Evolutionary conservation across 768 basidiomycete genomes (phyloP).

Genomic region (Termitomyces sp.): DNA sequence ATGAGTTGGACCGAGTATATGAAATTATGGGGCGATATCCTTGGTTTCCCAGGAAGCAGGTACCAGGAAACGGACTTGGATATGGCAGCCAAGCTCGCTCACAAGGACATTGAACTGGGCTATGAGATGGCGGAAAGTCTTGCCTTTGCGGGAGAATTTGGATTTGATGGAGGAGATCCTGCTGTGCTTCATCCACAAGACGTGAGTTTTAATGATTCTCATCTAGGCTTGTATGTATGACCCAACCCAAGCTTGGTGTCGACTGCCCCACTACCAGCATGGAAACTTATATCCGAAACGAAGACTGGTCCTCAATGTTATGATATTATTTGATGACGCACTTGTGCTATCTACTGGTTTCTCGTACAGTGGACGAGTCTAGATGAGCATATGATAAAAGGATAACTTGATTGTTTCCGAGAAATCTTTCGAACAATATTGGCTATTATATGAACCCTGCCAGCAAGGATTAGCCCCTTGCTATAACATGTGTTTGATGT

Average conservation of each 20-base stretch:
- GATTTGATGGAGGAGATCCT: conserved; percentile 3
- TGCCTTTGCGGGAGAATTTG: conserved; percentile 5
- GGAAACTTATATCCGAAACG: conserved; percentile 2
- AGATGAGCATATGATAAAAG: background rate
- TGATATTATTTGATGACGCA: background rate
- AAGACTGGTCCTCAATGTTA: conserved; percentile 3
- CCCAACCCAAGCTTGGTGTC: background rate
- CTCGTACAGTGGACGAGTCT: too few species aligned
- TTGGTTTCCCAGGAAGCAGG: background rate
- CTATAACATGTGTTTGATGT: background rate
- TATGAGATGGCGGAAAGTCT: background rate
- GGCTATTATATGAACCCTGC: background rate
- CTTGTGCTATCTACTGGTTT: background rate
- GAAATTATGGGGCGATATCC: conserved; percentile 3
- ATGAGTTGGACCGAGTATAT: conserved; percentile 5
- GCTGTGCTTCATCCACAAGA: conserved; percentile 3
- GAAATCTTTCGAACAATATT: background rate
- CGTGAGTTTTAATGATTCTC: background rate
- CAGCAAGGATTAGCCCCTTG: background rate
- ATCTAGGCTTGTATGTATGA: background rate
- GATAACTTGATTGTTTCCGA: background rate
- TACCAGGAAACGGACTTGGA: background rate
- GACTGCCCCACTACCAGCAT: conserved; percentile 5
- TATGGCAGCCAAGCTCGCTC: background rate
- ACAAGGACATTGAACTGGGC: background rate